Evolutionary conservation across 768 basidiomycete genomes (phyloP), one percentile per base, ranked within the genome.

Genomic region (Mycena crocata): DNA sequence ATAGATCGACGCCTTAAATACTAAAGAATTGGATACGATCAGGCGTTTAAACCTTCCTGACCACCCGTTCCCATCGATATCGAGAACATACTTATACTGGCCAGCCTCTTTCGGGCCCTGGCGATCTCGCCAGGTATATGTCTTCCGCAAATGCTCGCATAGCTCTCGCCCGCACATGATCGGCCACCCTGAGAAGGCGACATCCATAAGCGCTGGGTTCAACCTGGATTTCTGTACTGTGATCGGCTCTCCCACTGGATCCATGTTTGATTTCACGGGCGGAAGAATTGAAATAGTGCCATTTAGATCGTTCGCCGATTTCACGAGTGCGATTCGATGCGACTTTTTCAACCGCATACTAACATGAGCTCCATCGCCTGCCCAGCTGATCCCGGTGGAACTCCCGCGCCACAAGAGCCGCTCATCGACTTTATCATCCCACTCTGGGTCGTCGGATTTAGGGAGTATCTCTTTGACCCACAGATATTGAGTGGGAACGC

Each of bases 341-440:
- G 83, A 79, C 23, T 80, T 71, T 67, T 74, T 57, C 90, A 90
- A 91, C 8, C 78, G 77, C 12, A 82, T 78, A 1, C 69, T n/a
- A n/a, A n/a, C n/a, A n/a, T n/a, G n/a, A n/a, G n/a, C n/a, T n/a
- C n/a, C n/a, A n/a, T n/a, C 57, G 2, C 72, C 61, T 17, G 77
- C 71, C 35, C 85, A 82, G 56, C 70, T 79, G 23, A 88, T 90
- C 13, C 93, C 93, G 0, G 93, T 93, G 48, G 87, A 91, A 42
- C 86, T 86, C 4, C 93, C 93, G 42, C 93, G 83, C 93, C 93
- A 94, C 44, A 88, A 80, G 21, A 93, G 68, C 5, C 86, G 79
- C 64, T 90, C 87, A 72, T 91, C 85, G 1, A 78, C 32, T 79
- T 90, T 93, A 34, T 85, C 81, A 17, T 88, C 85, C 87, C 90